Evolutionary conservation across 2,329 filamentous ascomycete genomes (phyloP), one percentile per base, ranked within the genome.

Genomic region (Ophiostoma sp.): DNA sequence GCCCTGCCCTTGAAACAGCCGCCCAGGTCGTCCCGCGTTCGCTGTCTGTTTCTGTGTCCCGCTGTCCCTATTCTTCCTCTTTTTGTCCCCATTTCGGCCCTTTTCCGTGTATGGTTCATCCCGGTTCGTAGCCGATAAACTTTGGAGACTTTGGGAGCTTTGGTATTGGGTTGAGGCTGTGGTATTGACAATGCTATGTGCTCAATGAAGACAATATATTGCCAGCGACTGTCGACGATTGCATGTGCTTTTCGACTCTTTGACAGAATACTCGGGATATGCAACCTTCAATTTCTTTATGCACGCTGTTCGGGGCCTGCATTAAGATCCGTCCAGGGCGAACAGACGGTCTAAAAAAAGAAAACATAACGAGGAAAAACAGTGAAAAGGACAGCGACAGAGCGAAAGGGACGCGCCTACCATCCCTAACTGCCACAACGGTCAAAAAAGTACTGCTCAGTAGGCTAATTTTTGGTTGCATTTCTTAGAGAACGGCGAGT

Each of bases 1-100:
- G 36, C 36, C n/a, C 61, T 42, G 61, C 36, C 59, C n/a, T n/a
- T 42, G 36, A 64, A 64, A 45, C 61, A 64, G 36, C 36, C 61
- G n/a, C 36, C 33, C 36, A 42, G 61, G 61, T 11, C n/a, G 39
- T 45, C n/a, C 19, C 31, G 33, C 9, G 33, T 63, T 63, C 7
- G 5, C 15, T 61, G 5, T 36, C 59, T 39, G 28, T 61, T 17
- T 19, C 8, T 63, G 2, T 61, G 8, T 36, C 19, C 7, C 19
- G 17, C 17, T 17, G 33, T 64, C 33, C 19, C 2, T 25, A 61
- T 42, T 42, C 7, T 55, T 25, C 19, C 8, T 55, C n/a, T 55
- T 25, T 25, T 25, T 17, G 33, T 42, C 33, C n/a, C 19, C 17
- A 64, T 25, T 42, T 64, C 59, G 59, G 59, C 33, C 33, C 59